Base-by-base conservation (phyloP, 1,284 basidiomycete genomes). In the Moniliella sp. region DNA sequence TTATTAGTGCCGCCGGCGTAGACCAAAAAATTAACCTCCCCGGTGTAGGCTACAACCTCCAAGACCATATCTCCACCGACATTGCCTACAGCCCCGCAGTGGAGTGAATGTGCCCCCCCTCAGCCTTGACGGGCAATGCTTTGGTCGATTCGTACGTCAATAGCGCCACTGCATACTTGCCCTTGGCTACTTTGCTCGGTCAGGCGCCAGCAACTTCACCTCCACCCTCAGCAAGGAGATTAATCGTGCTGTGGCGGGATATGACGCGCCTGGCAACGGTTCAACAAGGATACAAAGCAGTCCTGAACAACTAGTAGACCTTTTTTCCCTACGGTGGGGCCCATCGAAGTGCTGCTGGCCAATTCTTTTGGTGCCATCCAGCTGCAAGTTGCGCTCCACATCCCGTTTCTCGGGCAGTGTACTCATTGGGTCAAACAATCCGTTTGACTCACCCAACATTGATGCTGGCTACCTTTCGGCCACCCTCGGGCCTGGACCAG, bases 221-320 rank as follows among this genome's bases (percentile, higher is more conserved):
- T 18, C 18, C 17, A 21, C 25, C 18, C 16, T 31, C 29, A 31
- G 11, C 29, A 18, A 31, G 18, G 57, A 60, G 28, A 44, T 67
- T 18, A 50, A 52, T 15, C 41, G 52, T 11, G 59, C 61, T 15
- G 59, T 65, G 1, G 45, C 58, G 5, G 60, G 61, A 7, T 63
- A 70, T 25, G 65, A 70, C 2, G 69, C 70, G 1, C 67, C 66
- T 39, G n/a, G 56, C 56, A 10, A 64, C 66, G 12, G 73, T 76
- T 27, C 55, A 68, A 15, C 66, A 62, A 12, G 75, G 75, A 0
- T 77, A 74, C 64, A 66, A 72, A 43, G 65, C 69, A 2, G 71
- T 75, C 28, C 73, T 74, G 49, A 59, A 65, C 18, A 56, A 66
- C 0, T 68, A 66, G 12, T 29, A 35, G 2, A 41, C 46, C 31